These are phyloP conservation scores for Rhizopogon vulgaris DNA, from an alignment of 768 basidiomycete genomes.

Conservation along the genomic window DNA sequence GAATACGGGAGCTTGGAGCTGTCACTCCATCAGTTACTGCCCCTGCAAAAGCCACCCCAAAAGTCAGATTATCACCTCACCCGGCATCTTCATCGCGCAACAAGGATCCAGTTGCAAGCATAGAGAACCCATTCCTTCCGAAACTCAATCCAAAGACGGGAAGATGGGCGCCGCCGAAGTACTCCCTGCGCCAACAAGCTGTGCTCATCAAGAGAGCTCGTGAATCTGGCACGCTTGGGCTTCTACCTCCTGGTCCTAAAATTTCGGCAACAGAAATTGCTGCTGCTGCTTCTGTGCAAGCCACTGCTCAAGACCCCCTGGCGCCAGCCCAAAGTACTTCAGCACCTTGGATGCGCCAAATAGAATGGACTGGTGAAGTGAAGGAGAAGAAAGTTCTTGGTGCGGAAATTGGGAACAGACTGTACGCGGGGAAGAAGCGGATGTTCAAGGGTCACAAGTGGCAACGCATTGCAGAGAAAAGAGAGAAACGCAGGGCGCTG, in stretches of 20 bases:
- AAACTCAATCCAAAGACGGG: conserved; percentile 51
- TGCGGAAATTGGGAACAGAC: conserved; percentile 49
- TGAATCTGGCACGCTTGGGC: conserved; percentile 40
- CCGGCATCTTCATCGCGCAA: conserved; percentile 5
- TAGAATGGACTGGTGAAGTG: conserved; percentile 38
- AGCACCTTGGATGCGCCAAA: conserved; percentile 15
- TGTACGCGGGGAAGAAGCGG: conserved; percentile 71
- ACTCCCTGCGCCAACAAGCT: conserved; percentile 72
- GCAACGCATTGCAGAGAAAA: conserved; percentile 54
- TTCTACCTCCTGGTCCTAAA: conserved; percentile 71
- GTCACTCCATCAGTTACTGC: conserved; percentile 6
- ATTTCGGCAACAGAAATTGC: conserved; percentile 22
- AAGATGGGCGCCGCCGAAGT: conserved; percentile 63
- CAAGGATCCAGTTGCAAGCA: conserved; percentile 15
- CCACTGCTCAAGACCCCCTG: conserved; percentile 12
- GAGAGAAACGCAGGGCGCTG: conserved; percentile 41
- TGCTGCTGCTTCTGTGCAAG: conserved; percentile 13
- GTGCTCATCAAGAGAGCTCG: conserved; percentile 72
- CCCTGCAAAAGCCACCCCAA: conserved; percentile 17
- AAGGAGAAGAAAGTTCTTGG: conserved; percentile 39
- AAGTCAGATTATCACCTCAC: conserved; percentile 9
- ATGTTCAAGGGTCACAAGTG: conserved; percentile 96
- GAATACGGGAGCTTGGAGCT: conserved; percentile 18
- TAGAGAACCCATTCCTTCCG: conserved; percentile 66
- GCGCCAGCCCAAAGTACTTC: conserved; percentile 2